A percentile compares a stretch with the other conserved stretches of the same genome.
Conservation (phyloP, 768 basidiomycete species). For the Leccinum aurantiacum region DNA sequence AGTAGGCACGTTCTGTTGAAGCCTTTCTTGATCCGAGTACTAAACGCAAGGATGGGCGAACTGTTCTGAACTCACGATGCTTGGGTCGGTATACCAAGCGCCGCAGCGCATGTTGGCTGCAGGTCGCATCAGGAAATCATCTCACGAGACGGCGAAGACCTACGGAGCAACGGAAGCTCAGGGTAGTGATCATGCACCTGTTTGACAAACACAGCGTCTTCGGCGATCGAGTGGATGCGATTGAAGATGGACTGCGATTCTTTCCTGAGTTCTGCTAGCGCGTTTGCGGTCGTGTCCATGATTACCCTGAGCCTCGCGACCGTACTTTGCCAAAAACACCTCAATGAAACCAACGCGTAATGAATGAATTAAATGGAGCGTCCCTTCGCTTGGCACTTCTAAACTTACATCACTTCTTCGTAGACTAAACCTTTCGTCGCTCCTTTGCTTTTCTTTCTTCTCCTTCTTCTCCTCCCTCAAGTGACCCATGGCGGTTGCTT, state of each 20-base stretch:
- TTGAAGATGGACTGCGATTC: constrained; percentile 82
- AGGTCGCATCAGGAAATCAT: not conserved
- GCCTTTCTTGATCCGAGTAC: constrained; percentile 5
- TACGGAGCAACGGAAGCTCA: constrained; percentile 57
- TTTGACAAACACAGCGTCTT: constrained; percentile 72
- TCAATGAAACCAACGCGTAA: not conserved
- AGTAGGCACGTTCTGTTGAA: constrained; percentile 55
- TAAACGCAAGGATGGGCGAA: not conserved
- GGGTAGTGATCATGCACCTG: constrained; percentile 49
- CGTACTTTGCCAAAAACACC: not conserved
- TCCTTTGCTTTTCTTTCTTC: constrained; percentile 10
- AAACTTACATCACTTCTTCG: constrained; percentile 9
- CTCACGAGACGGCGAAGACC: constrained; percentile 19
- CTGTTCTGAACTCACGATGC: constrained; percentile 41
- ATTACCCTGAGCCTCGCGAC: not conserved
- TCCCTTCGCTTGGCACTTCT: not conserved
- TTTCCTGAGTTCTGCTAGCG: constrained; percentile 46
- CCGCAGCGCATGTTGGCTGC: constrained; percentile 92
- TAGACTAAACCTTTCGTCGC: constrained; percentile 7
- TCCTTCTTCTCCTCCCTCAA: not conserved
- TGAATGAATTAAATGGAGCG: not conserved
- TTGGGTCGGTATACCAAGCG: constrained; percentile 86
- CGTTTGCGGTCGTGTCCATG: not conserved
- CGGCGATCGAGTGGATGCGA: constrained; percentile 80
- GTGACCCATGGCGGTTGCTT: constrained; percentile 29